phyloP scores from a whole-genome alignment of 1,284 basidiomycete species.

The Anthracocystis setariae region DNA sequence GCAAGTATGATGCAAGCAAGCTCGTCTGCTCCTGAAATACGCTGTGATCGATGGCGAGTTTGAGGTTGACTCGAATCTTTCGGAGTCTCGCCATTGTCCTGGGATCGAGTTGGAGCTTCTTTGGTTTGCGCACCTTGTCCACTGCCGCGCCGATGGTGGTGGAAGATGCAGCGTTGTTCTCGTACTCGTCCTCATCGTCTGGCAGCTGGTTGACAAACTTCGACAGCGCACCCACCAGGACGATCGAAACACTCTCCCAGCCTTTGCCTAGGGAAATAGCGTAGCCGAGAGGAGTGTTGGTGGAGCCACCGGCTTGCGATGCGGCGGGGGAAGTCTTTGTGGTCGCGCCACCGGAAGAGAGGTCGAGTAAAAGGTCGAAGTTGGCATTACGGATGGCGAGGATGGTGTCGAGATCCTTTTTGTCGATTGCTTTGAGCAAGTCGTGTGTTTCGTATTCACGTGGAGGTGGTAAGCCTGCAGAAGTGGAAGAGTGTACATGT shows the following conservation, averaged over 20 bases:
- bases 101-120: slow-evolving; percentile 50
- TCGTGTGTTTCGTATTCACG: slow-evolving; percentile 59
- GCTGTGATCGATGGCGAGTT: slow-evolving; percentile 63
- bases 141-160: slow-evolving; percentile 9
- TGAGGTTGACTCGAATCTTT: slow-evolving; percentile 62
- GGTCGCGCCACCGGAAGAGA: slow-evolving; percentile 32
- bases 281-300: slow-evolving; percentile 56
- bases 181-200: slow-evolving; percentile 53
- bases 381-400: slow-evolving; percentile 60
- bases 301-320: slow-evolving; percentile 34
- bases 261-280: slow-evolving; percentile 59
- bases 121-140: slow-evolving; percentile 34
- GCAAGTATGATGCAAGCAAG: slow-evolving; percentile 60
- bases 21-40: slow-evolving; percentile 56
- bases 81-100: slow-evolving; percentile 50
- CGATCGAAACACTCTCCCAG: slow-evolving; percentile 56
- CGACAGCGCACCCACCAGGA: slow-evolving; percentile 60
- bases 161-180: slow-evolving; percentile 2
- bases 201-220: slow-evolving; percentile 65
- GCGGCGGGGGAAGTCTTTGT: slow-evolving; percentile 28
- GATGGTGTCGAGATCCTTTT: slow-evolving; percentile 61
- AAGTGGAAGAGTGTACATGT: slow-evolving; percentile 5
- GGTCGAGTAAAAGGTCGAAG: slow-evolving; percentile 63
- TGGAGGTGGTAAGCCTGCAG: slow-evolving; percentile 7
- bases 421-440: slow-evolving; percentile 63